A percentile compares a stretch with the other conserved stretches of the same genome.
Evolutionary conservation across 2,329 filamentous ascomycete species (phyloP).

Genomic region (Nemania sp.): DNA sequence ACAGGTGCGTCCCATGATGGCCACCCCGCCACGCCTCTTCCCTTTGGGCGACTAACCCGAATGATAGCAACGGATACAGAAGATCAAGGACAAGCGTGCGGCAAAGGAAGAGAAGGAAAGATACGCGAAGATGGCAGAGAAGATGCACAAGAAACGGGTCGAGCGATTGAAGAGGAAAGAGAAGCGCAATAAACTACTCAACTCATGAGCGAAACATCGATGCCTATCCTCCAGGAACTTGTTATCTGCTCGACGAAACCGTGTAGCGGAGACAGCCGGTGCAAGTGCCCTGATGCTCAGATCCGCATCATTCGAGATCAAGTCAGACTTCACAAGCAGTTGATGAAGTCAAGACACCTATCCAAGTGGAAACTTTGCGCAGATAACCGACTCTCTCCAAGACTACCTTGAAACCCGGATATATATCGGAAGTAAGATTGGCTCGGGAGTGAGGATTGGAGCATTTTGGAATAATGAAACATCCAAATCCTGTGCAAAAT

Average conservation of each 20-base stretch:
- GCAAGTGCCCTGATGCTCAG: background rate
- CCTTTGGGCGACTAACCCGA: slow-evolving; percentile 17
- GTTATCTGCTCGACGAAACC: background rate
- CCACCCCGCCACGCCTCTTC: background rate
- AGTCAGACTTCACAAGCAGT: background rate
- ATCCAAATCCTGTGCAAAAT: background rate
- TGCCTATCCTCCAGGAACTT: background rate
- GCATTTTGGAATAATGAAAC: background rate
- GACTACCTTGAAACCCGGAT: no score
- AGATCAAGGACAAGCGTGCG: slow-evolving; percentile 81
- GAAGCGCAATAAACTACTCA: slow-evolving; percentile 88
- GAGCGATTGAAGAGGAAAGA: slow-evolving; percentile 93
- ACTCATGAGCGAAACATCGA: slow-evolving; percentile 56
- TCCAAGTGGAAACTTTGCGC: background rate
- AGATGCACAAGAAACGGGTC: slow-evolving; percentile 95
- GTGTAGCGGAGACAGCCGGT: background rate
- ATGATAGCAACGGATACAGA: slow-evolving; percentile 71
- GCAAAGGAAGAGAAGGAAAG: slow-evolving; percentile 92
- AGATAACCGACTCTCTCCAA: no score
- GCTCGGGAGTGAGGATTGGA: background rate
- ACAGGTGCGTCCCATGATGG: slow-evolving; percentile 59
- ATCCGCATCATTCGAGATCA: background rate
- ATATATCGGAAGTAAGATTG: background rate
- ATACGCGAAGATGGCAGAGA: slow-evolving; percentile 92
- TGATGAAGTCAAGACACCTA: background rate